Percentiles rank a stretch among this genome's conserved stretches.
Evolutionary conservation across 352 stramenopile genomes (phyloP).

Genomic region (Pythium sukuiense): DNA sequence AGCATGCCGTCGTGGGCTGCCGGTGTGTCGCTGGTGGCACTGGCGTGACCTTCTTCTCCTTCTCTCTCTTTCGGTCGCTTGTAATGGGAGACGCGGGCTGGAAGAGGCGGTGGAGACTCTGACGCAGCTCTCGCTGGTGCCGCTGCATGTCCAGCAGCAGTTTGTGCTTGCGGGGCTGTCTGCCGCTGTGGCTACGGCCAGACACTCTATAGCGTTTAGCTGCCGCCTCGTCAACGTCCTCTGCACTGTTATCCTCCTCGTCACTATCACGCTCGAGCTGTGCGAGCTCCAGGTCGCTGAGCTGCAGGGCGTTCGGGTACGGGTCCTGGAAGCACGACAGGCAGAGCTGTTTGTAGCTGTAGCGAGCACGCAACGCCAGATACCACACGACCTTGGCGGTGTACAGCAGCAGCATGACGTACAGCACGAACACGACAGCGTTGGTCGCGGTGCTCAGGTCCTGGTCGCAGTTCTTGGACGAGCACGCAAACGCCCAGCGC

Average conservation of each 20-base stretch:
- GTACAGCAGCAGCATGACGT: conserved; percentile 34
- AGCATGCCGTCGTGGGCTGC: too few relatives aligned
- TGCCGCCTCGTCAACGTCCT: not conserved
- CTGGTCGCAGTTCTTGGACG: conserved; percentile 32
- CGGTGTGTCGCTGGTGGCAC: not conserved
- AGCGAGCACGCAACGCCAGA: conserved; percentile 33
- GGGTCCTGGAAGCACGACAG: conserved; percentile 38
- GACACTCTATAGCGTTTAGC: not conserved
- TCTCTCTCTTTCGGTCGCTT: not conserved
- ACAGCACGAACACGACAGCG: conserved; percentile 34
- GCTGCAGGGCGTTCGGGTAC: conserved; percentile 29
- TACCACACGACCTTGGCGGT: conserved; percentile 43
- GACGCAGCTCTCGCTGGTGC: conserved; percentile 27
- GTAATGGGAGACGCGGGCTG: not conserved
- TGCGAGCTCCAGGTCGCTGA: conserved; percentile 31
- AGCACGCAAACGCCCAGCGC: conserved; percentile 37
- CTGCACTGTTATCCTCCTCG: not conserved
- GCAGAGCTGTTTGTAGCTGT: conserved; percentile 33
- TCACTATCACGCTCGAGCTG: conserved; percentile 15
- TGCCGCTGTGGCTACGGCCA: not conserved
- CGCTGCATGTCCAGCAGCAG: conserved; percentile 23
- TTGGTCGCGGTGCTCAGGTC: conserved; percentile 39
- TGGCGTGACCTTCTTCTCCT: not conserved
- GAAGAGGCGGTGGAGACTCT: conserved; percentile 24
- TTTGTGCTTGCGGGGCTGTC: conserved; percentile 2